Evolutionary conservation across 2,329 filamentous ascomycete genomes (phyloP).

Genomic region (Fusarium nanum): DNA sequence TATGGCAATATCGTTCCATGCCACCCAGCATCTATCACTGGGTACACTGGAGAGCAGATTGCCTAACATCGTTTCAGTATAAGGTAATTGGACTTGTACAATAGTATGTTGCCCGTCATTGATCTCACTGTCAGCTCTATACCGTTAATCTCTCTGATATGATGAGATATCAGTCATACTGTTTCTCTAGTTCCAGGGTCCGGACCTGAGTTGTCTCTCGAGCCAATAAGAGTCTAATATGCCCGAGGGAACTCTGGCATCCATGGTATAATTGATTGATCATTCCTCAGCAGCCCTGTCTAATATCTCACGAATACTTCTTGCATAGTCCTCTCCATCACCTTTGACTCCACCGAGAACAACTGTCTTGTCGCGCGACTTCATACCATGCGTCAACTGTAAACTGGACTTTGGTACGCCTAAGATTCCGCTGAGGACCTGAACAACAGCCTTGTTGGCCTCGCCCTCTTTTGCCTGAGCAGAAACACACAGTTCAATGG

Average conservation of each 20-base stretch:
- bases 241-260: background rate
- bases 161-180: background rate
- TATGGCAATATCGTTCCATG: background rate
- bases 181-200: background rate
- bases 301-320: slow-evolving; percentile 46
- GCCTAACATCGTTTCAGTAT: background rate
- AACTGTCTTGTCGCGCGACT: slow-evolving; percentile 73
- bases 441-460: slow-evolving; percentile 74
- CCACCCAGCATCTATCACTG: background rate
- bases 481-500: slow-evolving; percentile 73
- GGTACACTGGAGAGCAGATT: background rate
- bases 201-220: background rate
- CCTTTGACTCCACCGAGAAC: slow-evolving; percentile 53
- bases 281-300: slow-evolving; percentile 42
- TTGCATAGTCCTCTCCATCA: slow-evolving; percentile 47
- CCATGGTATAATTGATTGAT: background rate
- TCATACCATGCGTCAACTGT: slow-evolving; percentile 70
- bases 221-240: slow-evolving; percentile 22
- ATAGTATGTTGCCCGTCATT: background rate
- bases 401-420: slow-evolving; percentile 72
- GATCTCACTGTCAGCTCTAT: background rate
- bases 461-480: slow-evolving; percentile 74
- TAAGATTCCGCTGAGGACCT: slow-evolving; percentile 70
- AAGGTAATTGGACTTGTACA: background rate
- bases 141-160: background rate